Evolutionary conservation across 2,329 filamentous ascomycete species (phyloP).

Genomic region (Aspergillus chevalieri): DNA sequence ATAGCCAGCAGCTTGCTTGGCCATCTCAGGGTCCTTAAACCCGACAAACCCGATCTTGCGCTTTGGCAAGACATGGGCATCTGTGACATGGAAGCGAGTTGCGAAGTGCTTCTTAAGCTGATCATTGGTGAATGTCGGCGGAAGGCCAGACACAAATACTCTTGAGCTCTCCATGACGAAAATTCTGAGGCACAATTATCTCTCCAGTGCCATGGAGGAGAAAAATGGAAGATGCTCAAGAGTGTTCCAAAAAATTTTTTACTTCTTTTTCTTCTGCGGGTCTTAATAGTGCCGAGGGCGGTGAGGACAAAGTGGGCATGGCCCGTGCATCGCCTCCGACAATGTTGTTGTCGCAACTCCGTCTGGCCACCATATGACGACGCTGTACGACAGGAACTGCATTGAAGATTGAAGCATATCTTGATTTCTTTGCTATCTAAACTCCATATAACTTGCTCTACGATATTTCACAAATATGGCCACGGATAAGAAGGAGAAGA

Average conservation of each 20-base stretch:
- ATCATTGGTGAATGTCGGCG: conserved; percentile 75
- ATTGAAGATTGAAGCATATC: not conserved
- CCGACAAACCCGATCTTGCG: conserved; percentile 93
- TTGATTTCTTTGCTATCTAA: not conserved
- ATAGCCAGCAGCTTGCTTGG: conserved; percentile 78
- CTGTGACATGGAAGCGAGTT: conserved; percentile 70
- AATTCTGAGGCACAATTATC: conserved; percentile 15
- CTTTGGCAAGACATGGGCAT: conserved; percentile 83
- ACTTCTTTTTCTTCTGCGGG: conserved; percentile 19
- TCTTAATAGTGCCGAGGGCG: conserved; percentile 26
- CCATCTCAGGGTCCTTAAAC: conserved; percentile 76
- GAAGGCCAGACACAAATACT: conserved; percentile 67
- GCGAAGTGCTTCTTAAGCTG: conserved; percentile 88
- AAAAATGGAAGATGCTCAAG: conserved; percentile 5
- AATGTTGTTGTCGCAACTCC: not conserved
- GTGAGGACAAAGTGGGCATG: conserved; percentile 21
- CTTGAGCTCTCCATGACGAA: conserved; percentile 64
- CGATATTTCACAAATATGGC: conserved; percentile 28
- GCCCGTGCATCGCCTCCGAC: conserved; percentile 15
- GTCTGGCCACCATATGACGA: not conserved
- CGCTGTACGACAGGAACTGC: not conserved
- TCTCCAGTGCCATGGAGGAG: conserved; percentile 5
- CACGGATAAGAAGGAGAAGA: conserved; percentile 62
- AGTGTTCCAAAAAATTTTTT: conserved; percentile 6
- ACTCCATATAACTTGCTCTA: conserved; percentile 4